Evolutionary conservation across 495 filamentous ascomycete species (phyloP).

Genomic region (Hypoxylon perforatum): DNA sequence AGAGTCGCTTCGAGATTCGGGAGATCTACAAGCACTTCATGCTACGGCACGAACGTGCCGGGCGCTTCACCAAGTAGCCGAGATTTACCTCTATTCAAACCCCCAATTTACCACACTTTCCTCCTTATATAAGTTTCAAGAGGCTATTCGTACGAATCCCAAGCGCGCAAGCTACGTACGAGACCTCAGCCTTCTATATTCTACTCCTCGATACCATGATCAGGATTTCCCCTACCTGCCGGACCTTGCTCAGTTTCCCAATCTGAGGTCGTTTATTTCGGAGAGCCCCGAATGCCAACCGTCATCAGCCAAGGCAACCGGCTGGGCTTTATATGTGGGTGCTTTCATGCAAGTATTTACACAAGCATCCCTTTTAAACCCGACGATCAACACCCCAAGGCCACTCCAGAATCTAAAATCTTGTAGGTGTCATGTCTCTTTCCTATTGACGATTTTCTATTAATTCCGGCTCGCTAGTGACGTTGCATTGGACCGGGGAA

Average conservation of each 20-base stretch:
- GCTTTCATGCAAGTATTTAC: constrained; percentile 17
- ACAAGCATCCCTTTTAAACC: constrained; percentile 21
- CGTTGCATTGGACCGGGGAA: constrained; percentile 15
- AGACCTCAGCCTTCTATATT: constrained; percentile 16
- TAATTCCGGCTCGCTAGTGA: constrained; percentile 5
- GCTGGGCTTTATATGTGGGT: constrained; percentile 10
- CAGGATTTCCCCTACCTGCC: neutral
- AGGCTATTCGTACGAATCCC: constrained; percentile 12
- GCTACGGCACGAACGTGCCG: constrained; percentile 14
- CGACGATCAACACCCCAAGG: neutral
- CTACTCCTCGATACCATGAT: constrained; percentile 2
- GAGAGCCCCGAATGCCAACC: constrained; percentile 32
- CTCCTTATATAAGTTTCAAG: constrained; percentile 6
- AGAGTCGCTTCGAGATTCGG: constrained; percentile 16
- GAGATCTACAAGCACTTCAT: constrained; percentile 7
- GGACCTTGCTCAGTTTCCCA: constrained; percentile 18
- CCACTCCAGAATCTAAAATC: constrained; percentile 23
- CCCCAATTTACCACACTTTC: constrained; percentile 17
- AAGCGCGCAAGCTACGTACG: constrained; percentile 14
- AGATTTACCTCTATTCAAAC: constrained; percentile 23
- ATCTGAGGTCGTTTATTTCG: constrained; percentile 16
- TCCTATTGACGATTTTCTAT: neutral
- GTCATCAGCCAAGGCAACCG: constrained; percentile 3
- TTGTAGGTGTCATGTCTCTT: constrained; percentile 1
- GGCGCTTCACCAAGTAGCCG: constrained; percentile 15